Evolutionary conservation across 208 protist genomes (phyloP), one percentile per base, ranked within the genome.

Genomic region (Strigomonas culicis): DNA sequence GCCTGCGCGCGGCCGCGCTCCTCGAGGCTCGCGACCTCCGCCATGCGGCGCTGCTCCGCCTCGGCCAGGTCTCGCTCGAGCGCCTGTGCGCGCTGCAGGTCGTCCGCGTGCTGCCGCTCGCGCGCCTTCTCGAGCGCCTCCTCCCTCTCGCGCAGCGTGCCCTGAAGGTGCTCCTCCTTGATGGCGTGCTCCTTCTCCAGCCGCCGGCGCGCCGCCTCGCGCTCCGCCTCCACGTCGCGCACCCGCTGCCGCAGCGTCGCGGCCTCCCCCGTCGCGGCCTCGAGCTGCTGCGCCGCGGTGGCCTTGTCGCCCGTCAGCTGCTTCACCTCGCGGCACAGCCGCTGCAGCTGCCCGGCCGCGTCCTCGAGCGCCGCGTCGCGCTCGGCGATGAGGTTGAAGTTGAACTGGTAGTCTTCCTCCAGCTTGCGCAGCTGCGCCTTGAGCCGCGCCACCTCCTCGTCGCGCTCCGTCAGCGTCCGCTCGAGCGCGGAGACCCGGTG

Each of bases 391-490:
- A 95, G 76, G 44, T 86, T 80, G 72, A 89, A 95, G 68, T 95
- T 95, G 63, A 93, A 95, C 68, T 91, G 81, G 58, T 95, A 95
- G 73, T 95, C 90, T 62, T 95, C 86, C 70, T 93, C 90, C 25
- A 89, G 70, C 62, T 82, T 81, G 1, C 74, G 74, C 55, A 95
- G 72, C 50, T 84, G 86, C 1, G 73, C 67, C 21, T 72, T 74
- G 11, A 93, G 74, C 2, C 55, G 55, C 25, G 72, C 72, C 22
- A 93, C 50, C 59, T 92, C 86, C 58, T 89, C 81, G 25, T 93
- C 90, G 7, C 84, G 82, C 46, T 73, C 50, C 43, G 72, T 60
- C 21, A 95, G 66, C 32, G 75, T 69, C 11, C 67, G 73, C 66
- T 92, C 82, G 47, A 95, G 80, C 8, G 86, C 75, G 21, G 75